phyloP scores from a whole-genome alignment of 805 yeast species.

The Schwanniomyces sp. region DNA sequence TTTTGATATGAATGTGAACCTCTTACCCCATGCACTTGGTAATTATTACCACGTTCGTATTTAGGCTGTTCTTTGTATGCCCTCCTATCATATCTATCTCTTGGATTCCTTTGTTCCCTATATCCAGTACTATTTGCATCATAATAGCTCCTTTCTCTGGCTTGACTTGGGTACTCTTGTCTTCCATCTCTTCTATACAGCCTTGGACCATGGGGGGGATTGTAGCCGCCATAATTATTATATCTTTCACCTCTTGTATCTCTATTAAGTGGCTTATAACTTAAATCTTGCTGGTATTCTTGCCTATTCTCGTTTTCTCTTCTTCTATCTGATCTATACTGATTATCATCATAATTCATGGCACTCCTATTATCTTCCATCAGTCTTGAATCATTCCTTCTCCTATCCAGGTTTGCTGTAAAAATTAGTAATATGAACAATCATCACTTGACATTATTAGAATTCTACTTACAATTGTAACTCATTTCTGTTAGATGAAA shows the following conservation, averaged over 20 bases:
- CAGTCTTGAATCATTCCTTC: background rate
- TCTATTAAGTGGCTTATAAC: background rate
- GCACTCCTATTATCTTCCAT: slow-evolving; percentile 1
- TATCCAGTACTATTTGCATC: background rate
- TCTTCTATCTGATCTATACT: slow-evolving; percentile 2
- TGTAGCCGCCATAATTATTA: background rate
- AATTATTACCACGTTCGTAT: background rate
- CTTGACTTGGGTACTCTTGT: slow-evolving; percentile 1
- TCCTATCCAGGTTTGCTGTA: background rate
- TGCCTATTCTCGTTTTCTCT: background rate
- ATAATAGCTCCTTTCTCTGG: slow-evolving; percentile 7
- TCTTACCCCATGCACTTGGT: background rate
- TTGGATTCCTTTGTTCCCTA: slow-evolving; percentile 2
- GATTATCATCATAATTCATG: background rate
- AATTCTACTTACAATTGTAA: background rate
- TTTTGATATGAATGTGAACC: background rate
- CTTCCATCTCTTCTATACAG: background rate
- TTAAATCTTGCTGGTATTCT: background rate
- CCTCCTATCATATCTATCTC: slow-evolving; percentile 5
- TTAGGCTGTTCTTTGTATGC: background rate
- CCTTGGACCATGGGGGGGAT: background rate
- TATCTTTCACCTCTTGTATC: background rate
- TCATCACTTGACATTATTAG: no score
- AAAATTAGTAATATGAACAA: background rate
- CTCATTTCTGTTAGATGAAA: background rate